Evolutionary conservation across 2,329 filamentous ascomycete genomes (phyloP).

Genomic region (Diaporthe capsici): DNA sequence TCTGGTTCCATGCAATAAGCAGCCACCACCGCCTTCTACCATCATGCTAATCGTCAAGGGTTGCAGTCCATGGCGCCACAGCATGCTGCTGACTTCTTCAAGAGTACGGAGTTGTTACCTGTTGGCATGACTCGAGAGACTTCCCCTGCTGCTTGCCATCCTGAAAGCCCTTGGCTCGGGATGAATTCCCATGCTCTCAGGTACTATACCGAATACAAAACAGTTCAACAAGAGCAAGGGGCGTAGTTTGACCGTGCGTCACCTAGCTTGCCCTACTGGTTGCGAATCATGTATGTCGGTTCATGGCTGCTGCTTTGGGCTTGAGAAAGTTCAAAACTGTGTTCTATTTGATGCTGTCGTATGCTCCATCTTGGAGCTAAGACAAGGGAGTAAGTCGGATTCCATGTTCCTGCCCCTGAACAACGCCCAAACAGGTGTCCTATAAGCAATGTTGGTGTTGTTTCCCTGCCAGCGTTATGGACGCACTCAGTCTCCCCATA

Average conservation of each 20-base stretch:
- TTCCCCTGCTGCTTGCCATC: not conserved
- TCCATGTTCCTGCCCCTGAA: constrained; percentile 4
- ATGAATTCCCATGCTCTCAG: no score
- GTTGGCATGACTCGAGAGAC: constrained; percentile 24
- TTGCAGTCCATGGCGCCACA: not conserved
- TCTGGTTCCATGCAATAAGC: not conserved
- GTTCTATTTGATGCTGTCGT: not conserved
- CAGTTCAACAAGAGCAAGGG: not conserved
- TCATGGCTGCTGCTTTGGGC: not conserved
- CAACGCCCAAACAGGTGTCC: not conserved
- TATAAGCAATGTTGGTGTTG: not conserved
- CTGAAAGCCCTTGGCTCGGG: not conserved
- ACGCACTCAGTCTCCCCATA: not conserved
- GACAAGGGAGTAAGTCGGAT: not conserved
- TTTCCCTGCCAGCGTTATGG: not conserved
- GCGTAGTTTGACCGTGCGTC: not conserved
- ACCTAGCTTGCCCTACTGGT: no score
- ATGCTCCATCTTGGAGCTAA: not conserved
- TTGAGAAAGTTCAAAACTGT: not conserved
- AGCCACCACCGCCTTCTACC: not conserved
- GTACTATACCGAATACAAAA: not conserved
- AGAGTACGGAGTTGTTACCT: not conserved
- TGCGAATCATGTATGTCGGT: not conserved
- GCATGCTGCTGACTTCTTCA: not conserved
- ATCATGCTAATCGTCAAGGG: not conserved